Evolutionary conservation across 306 rosid genomes (phyloP).

Genomic region (Spatholobus suberectus): DNA sequence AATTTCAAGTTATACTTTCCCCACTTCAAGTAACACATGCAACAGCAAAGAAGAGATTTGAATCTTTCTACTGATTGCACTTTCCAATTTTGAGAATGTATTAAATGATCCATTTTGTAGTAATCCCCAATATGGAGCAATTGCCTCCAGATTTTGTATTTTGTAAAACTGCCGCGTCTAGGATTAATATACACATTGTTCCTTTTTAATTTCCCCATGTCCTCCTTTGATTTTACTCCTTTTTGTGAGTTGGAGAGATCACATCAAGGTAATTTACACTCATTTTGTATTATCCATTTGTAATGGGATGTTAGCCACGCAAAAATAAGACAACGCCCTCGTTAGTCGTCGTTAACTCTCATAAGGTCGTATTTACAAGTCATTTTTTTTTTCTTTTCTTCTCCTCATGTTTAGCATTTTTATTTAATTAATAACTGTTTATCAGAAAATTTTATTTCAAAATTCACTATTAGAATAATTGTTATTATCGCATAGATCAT

Average conservation of each 20-base stretch:
- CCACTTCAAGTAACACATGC: neutral
- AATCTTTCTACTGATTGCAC: neutral
- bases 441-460: too few relatives aligned
- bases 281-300: neutral
- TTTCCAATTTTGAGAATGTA: constrained; percentile 16
- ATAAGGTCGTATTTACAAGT: too few relatives aligned
- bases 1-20: neutral
- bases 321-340: too few relatives aligned
- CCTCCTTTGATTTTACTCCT: neutral
- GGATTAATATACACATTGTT: neutral
- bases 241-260: neutral
- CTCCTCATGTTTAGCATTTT: too few relatives aligned
- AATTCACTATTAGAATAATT: too few relatives aligned
- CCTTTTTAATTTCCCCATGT: neutral
- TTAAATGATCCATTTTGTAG: neutral
- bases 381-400: too few relatives aligned
- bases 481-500: too few relatives aligned
- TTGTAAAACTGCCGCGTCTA: neutral
- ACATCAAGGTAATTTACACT: neutral
- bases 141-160: constrained; percentile 19
- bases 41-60: constrained; percentile 11
- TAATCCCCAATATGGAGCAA: neutral
- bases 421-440: too few relatives aligned
- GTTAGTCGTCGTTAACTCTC: too few relatives aligned
- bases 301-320: too few relatives aligned